Conservation (phyloP, 208 protist species). For the Leishmania lainsoni region DNA sequence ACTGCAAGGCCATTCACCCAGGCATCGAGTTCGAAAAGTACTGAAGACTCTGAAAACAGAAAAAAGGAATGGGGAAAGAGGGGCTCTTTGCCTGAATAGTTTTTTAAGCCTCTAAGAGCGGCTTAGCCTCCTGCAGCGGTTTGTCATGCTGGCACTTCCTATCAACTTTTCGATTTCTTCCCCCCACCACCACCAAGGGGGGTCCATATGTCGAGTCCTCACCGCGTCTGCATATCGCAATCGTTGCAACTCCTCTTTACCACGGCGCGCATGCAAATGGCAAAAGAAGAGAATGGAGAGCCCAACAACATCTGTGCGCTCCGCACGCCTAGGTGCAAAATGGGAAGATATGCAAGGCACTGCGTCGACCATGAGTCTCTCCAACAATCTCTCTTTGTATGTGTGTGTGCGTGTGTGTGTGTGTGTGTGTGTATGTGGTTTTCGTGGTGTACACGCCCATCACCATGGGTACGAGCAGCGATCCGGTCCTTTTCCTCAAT, state of each 20-base stretch:
- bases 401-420: conserved; percentile 5
- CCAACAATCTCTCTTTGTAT: conserved; percentile 2
- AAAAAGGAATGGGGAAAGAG: conserved; percentile 2
- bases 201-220: not conserved
- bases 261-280: not conserved
- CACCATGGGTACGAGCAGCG: too few species aligned
- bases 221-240: not conserved
- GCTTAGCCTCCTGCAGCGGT: not conserved
- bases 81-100: not conserved
- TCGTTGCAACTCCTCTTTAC: not conserved
- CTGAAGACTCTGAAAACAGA: conserved; percentile 21
- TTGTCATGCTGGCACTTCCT: not conserved
- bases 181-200: too few species aligned
- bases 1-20: conserved; percentile 59
- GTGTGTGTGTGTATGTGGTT: not conserved
- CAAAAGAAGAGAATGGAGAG: not conserved
- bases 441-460: not conserved
- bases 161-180: too few species aligned
- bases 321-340: not conserved
- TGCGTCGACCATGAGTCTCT: not conserved
- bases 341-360: not conserved
- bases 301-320: not conserved
- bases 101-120: not conserved
- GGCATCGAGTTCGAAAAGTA: conserved; percentile 56
- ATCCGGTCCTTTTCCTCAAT: not conserved